Evolutionary conservation across 257 asterid species (phyloP).

Genomic region (Asclepias syriaca): DNA sequence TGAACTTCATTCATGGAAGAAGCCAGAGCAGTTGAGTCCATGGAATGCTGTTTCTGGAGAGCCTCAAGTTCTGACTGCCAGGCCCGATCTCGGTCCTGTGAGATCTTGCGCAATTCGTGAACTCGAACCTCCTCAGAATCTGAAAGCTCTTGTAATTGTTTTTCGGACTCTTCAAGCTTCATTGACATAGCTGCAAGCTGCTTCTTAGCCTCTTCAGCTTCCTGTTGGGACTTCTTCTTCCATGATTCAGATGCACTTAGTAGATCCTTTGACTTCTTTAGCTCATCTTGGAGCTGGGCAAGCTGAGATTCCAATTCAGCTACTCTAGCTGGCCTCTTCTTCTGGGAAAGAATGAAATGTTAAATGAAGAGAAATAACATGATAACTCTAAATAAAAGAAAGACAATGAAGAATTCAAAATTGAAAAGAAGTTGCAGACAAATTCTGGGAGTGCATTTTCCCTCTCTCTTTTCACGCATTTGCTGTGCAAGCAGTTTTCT

Average conservation of each 20-base stretch:
- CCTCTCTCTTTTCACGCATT: neutral
- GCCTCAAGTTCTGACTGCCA: conserved; percentile 87
- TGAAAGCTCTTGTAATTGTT: conserved; percentile 58
- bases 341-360: conserved; percentile 30
- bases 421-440: neutral
- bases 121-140: conserved; percentile 74
- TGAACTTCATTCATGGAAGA: conserved; percentile 70
- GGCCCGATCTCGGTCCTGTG: conserved; percentile 75
- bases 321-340: conserved; percentile 42
- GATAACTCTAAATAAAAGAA: neutral
- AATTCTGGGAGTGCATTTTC: neutral
- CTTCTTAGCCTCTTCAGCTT: conserved; percentile 63
- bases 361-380: neutral
- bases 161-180: conserved; percentile 59
- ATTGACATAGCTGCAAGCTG: conserved; percentile 52
- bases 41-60: conserved; percentile 64
- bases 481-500: neutral
- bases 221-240: conserved; percentile 60
- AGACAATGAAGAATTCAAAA: neutral
- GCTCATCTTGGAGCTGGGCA: conserved; percentile 67
- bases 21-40: conserved; percentile 68
- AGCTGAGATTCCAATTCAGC: conserved; percentile 68
- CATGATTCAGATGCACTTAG: conserved; percentile 62
- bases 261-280: conserved; percentile 64
- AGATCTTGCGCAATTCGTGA: conserved; percentile 69